Percentiles rank a stretch among this genome's conserved stretches.
These are phyloP conservation scores for Ophiostoma quercus DNA, from an alignment of 2,329 filamentous ascomycete genomes.

Conservation along the genomic window DNA sequence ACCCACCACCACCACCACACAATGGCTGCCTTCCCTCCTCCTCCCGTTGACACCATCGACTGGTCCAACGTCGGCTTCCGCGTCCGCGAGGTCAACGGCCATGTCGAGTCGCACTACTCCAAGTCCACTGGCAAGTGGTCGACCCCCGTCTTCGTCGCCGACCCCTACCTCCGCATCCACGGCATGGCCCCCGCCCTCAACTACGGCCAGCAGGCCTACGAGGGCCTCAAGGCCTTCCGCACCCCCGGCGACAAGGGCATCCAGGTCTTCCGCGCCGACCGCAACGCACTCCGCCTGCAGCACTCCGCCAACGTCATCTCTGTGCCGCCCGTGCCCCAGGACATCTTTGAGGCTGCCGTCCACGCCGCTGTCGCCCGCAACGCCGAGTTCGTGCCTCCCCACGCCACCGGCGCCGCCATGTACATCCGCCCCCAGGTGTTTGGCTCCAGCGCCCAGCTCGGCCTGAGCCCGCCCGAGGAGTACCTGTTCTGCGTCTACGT, in stretches of 20 bases:
- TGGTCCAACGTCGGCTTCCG: constrained; percentile 92
- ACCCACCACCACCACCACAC: constrained; percentile 8
- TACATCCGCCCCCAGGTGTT: constrained; percentile 88
- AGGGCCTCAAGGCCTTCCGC: constrained; percentile 96
- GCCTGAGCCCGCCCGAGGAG: constrained; percentile 79
- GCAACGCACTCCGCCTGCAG: constrained; percentile 79
- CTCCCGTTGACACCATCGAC: constrained; percentile 77
- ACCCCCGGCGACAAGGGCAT: constrained; percentile 63
- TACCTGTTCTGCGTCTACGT: constrained; percentile 90
- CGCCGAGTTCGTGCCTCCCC: constrained; percentile 84
- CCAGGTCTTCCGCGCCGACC: constrained; percentile 79
- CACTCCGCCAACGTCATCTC: constrained; percentile 79
- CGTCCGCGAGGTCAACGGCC: constrained; percentile 86
- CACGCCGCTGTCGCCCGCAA: constrained; percentile 80
- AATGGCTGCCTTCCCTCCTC: constrained; percentile 64
- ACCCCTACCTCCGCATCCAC: constrained; percentile 82
- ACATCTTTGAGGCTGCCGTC: constrained; percentile 70
- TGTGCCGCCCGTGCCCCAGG: constrained; percentile 71
- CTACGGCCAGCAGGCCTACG: constrained; percentile 96
- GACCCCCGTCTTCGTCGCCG: constrained; percentile 68
- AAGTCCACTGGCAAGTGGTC: constrained; percentile 71
- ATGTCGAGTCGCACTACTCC: constrained; percentile 83
- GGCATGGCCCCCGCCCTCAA: constrained; percentile 94
- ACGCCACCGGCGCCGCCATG: constrained; percentile 82
- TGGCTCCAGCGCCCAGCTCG: constrained; percentile 80